phyloP scores from a whole-genome alignment of 1,139 yeast species.

The Lodderomyces orthopsilosis region DNA sequence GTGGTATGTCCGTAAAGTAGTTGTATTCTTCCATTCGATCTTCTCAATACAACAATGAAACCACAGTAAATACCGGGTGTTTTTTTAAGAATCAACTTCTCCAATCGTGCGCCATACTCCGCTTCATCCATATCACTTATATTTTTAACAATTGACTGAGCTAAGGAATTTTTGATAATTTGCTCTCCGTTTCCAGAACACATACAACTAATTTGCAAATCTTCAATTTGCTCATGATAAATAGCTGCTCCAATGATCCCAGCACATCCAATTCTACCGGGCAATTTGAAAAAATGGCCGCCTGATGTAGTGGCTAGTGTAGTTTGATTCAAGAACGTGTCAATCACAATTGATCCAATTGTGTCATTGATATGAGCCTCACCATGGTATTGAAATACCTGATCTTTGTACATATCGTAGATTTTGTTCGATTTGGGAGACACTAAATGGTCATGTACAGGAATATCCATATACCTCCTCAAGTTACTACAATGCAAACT shows the following conservation, averaged over 20 bases:
- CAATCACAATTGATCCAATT: constrained; percentile 23
- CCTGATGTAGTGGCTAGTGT: constrained; percentile 48
- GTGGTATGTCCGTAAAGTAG: constrained; percentile 43
- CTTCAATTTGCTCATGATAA: constrained; percentile 7
- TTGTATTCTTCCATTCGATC: constrained; percentile 12
- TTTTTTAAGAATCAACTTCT: constrained; percentile 9
- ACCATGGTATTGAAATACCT: constrained; percentile 9
- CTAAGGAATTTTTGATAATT: constrained; percentile 41
- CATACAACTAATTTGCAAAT: constrained; percentile 33
- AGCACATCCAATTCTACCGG: constrained; percentile 55
- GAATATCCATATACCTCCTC: constrained; percentile 5
- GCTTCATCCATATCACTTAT: constrained; percentile 8
- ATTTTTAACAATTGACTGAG: constrained; percentile 25
- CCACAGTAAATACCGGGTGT: constrained; percentile 27
- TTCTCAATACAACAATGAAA: constrained; percentile 24
- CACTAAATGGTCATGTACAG: constrained; percentile 12
- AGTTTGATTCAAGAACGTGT: constrained; percentile 17
- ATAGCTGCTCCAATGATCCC: constrained; percentile 48
- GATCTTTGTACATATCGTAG: constrained; percentile 15
- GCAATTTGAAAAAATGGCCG: constrained; percentile 48
- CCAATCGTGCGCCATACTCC: constrained; percentile 15
- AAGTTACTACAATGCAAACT: constrained; percentile 18
- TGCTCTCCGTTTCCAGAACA: constrained; percentile 61
- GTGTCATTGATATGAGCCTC: constrained; percentile 24
- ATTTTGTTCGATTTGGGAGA: constrained; percentile 17